These are phyloP conservation scores for Aspergillus hortae DNA, from an alignment of 2,329 filamentous ascomycete species.

Conservation along the genomic window DNA sequence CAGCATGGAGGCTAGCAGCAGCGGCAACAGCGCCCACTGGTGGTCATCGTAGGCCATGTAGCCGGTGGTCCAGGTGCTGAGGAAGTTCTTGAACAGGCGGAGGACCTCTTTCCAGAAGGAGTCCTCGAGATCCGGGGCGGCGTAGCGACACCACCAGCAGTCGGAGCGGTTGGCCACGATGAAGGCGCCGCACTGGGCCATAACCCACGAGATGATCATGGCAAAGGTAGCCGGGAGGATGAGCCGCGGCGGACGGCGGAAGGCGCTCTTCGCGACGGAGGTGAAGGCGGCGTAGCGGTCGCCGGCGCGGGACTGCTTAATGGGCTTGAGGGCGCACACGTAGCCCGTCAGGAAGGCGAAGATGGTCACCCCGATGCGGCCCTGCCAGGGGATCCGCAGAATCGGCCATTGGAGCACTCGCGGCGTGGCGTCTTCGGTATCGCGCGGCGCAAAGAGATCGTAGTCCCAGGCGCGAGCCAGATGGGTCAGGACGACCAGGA, in stretches of 20 bases:
- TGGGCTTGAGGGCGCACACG: constrained; percentile 54
- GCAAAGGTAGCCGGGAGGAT: constrained; percentile 53
- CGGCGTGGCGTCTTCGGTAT: constrained; percentile 40
- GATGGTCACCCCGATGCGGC: constrained; percentile 53
- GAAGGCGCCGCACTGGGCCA: constrained; percentile 50
- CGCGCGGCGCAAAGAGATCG: constrained; percentile 48
- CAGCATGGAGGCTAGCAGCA: constrained; percentile 50
- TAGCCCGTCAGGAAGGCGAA: constrained; percentile 57
- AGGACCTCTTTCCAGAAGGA: constrained; percentile 45
- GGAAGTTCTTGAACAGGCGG: constrained; percentile 44
- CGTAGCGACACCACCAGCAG: constrained; percentile 51
- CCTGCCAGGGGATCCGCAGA: constrained; percentile 55
- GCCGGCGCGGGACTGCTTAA: constrained; percentile 48
- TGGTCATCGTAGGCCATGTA: constrained; percentile 54
- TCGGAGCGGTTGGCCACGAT: constrained; percentile 47
- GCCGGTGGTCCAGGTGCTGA: constrained; percentile 49
- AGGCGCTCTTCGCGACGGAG: constrained; percentile 51
- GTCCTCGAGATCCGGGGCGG: constrained; percentile 44
- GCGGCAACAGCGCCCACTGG: constrained; percentile 53
- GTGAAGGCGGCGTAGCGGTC: constrained; percentile 44
- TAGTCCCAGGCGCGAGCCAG: constrained; percentile 52
- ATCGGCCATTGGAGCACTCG: constrained; percentile 50
- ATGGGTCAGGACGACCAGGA: constrained; percentile 52
- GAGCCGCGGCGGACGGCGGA: constrained; percentile 51
- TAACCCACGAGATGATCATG: constrained; percentile 48